Evolutionary conservation across 2,329 filamentous ascomycete genomes (phyloP), one percentile per base, ranked within the genome.

Genomic region (Claviceps spartinae): DNA sequence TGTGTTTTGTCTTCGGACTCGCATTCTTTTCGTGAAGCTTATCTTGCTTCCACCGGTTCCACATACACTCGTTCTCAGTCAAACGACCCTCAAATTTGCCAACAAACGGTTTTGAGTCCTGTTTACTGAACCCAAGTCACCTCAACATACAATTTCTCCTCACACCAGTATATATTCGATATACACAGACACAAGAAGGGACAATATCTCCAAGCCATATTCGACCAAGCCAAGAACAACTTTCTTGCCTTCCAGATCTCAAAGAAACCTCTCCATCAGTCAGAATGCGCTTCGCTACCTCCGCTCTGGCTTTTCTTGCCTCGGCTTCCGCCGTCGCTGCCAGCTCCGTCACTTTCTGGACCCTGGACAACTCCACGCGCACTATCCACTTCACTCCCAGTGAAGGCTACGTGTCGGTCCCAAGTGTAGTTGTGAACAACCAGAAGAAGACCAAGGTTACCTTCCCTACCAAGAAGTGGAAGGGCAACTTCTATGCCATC

Each of bases 311-410:
- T 58, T 57, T 74, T 54, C 63, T 69, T 55, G 69, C 73, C 57
- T 58, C 67, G 52, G 71, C 70, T 54, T 64, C 70, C 55, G 58
- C 71, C 49, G 71, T 64, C 59, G 63, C 62, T 51, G 76, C 74
- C 54, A 64, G 61, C 62, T 75, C 73, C 65, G 66, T 83, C 60
- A 78, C 75, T 58, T 82, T 83, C 68, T 60, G 74, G 65, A 81
- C 77, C 58, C 74, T 80, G 49, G 81, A 83, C 63, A 59, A 65
- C 54, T 67, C 65, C 37, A 62, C 65, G 54, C 74, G 77, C 63
- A 73, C 69, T 47, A 59, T 81, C 63, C 58, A 72, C 67, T 77
- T 79, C 66, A 77, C 74, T 34, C 59, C 69, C 58, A 73, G 64
- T 61, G 59, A 62, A 0, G 71, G 70, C 49, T 59, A 60, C 22